These are phyloP conservation scores for Apostasia shenzhenica DNA, from an alignment of 106 monocot species.

Conservation along the genomic window DNA sequence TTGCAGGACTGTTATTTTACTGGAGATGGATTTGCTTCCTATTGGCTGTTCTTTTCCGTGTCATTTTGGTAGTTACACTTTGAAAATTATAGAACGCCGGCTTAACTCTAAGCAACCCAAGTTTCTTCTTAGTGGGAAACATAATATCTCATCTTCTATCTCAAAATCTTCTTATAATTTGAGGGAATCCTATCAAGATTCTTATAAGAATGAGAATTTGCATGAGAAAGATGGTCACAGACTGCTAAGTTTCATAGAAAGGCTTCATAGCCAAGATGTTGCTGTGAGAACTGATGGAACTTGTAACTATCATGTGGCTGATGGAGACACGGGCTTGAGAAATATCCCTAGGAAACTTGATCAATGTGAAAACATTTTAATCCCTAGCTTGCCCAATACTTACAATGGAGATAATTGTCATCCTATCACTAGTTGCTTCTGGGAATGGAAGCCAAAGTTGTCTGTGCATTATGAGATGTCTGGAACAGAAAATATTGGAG, in stretches of 20 bases:
- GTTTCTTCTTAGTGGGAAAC: slow-evolving; percentile 9
- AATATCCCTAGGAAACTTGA: slow-evolving; percentile 20
- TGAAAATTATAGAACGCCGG: slow-evolving; percentile 13
- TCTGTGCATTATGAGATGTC: slow-evolving; percentile 81
- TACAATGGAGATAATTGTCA: slow-evolving; percentile 25
- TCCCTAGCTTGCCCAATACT: slow-evolving; percentile 39
- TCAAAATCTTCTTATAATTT: slow-evolving; percentile 3
- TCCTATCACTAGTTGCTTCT: slow-evolving; percentile 51
- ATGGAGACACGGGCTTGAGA: slow-evolving; percentile 22
- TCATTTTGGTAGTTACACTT: slow-evolving; percentile 10
- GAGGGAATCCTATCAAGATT: neutral
- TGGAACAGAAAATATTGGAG: slow-evolving; percentile 49
- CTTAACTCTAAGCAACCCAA: slow-evolving; percentile 11
- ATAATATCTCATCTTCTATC: slow-evolving; percentile 7
- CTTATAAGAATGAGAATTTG: slow-evolving; percentile 8
- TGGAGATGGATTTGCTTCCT: slow-evolving; percentile 47
- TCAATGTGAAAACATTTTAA: slow-evolving; percentile 31
- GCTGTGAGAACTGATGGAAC: neutral
- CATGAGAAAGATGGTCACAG: slow-evolving; percentile 17
- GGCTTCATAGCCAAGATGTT: slow-evolving; percentile 2
- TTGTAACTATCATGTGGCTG: slow-evolving; percentile 18
- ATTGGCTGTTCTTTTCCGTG: slow-evolving; percentile 19
- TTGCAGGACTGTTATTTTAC: slow-evolving; percentile 2
- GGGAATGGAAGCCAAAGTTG: slow-evolving; percentile 92
- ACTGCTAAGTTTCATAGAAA: slow-evolving; percentile 24